Conservation (phyloP, 108 stramenopile genomes). For the Fragilaria crotonensis region DNA sequence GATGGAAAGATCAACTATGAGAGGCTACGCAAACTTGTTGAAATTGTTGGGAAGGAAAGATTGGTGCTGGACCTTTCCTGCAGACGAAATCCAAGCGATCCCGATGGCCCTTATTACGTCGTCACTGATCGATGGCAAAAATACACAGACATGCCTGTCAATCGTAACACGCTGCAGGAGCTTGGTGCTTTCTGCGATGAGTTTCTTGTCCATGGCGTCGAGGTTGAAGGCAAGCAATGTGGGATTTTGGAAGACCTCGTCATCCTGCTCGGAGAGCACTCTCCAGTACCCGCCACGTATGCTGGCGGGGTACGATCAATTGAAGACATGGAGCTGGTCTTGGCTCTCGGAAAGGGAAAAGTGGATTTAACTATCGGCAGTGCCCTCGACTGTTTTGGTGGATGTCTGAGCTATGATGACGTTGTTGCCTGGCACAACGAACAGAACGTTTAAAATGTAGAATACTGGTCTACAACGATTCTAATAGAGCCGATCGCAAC, state of each 20-base stretch:
- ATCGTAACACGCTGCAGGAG: constrained; percentile 48
- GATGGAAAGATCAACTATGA: constrained; percentile 77
- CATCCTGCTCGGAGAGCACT: constrained; percentile 69
- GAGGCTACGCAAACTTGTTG: constrained; percentile 56
- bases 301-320: constrained; percentile 92
- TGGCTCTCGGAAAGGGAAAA: constrained; percentile 75
- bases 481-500: not conserved
- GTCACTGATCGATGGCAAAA: constrained; percentile 96
- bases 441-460: constrained; percentile 26
- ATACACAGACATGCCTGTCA: constrained; percentile 78
- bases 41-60: constrained; percentile 66
- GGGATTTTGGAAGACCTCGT: constrained; percentile 95
- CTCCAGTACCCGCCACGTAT: constrained; percentile 93
- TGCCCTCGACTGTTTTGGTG: constrained; percentile 96
- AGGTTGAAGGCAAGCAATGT: constrained; percentile 94
- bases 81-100: constrained; percentile 38
- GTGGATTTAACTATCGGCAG: constrained; percentile 97
- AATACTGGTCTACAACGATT: constrained; percentile 2
- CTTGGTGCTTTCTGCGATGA: constrained; percentile 87
- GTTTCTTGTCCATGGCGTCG: constrained; percentile 97
- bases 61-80: constrained; percentile 95
- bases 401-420: constrained; percentile 80
- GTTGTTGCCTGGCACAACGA: constrained; percentile 91
- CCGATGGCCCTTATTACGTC: constrained; percentile 70
- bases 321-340: constrained; percentile 85